A percentile compares a stretch with the other conserved stretches of the same genome.
These are phyloP conservation scores for Epicoccum sorghinum DNA, from an alignment of 2,329 filamentous ascomycete species.

Conservation along the genomic window DNA sequence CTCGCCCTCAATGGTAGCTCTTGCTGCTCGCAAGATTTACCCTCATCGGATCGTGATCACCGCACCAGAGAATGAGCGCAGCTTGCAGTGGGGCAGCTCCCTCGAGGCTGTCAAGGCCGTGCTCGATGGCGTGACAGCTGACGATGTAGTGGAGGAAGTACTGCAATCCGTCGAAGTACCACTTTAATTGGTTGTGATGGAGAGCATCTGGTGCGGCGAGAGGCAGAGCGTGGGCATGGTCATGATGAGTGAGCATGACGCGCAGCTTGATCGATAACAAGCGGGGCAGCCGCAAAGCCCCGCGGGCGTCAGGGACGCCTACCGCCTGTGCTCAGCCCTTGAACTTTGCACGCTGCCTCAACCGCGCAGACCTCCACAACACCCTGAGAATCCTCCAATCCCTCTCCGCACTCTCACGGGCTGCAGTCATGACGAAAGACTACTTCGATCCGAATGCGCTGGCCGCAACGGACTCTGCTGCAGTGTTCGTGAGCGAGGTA, in stretches of 20 bases:
- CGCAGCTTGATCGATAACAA: conserved; percentile 24
- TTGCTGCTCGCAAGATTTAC: conserved; percentile 88
- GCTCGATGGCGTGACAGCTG: conserved; percentile 64
- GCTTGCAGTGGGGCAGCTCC: conserved; percentile 91
- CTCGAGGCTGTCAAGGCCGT: conserved; percentile 69
- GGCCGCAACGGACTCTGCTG: conserved; percentile 17
- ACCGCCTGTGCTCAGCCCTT: conserved; percentile 14
- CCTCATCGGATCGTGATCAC: conserved; percentile 80
- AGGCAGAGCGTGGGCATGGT: not conserved
- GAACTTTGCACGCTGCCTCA: conserved; percentile 9
- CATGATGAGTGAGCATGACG: conserved; percentile 35
- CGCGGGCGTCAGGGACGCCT: conserved; percentile 15
- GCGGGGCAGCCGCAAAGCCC: conserved; percentile 29
- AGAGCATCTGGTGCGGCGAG: not conserved
- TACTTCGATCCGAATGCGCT: conserved; percentile 28
- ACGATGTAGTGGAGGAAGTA: conserved; percentile 64
- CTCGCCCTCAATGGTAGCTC: conserved; percentile 79
- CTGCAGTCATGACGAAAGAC: conserved; percentile 26
- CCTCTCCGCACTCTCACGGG: not conserved
- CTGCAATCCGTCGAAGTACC: conserved; percentile 63
- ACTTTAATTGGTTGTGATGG: conserved; percentile 46
- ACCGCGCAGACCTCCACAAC: conserved; percentile 7
- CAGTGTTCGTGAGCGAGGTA: conserved; percentile 34
- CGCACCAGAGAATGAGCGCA: conserved; percentile 74
- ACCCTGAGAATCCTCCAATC: not conserved